Percentiles rank a stretch among this genome's conserved stretches.
Evolutionary conservation across 345 rosid genomes (phyloP).

Genomic region (Sonneratia caseolaris): DNA sequence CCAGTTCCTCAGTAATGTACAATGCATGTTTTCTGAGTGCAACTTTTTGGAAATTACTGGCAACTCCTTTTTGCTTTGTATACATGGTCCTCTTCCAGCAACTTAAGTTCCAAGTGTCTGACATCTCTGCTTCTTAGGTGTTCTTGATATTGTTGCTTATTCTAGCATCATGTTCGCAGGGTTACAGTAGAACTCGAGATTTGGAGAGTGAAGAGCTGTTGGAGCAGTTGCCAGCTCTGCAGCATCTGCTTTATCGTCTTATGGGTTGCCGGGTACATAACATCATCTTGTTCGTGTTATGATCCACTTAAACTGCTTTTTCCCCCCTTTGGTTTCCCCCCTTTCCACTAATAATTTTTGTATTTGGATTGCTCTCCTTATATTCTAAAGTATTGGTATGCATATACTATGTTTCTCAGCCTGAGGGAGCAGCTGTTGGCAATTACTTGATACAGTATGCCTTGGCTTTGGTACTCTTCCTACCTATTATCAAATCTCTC

Average conservation of each 20-base stretch:
- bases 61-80: neutral
- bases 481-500: neutral
- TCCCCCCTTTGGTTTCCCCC: too few species aligned
- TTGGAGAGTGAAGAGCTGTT: slow-evolving; percentile 72
- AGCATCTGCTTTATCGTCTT: slow-evolving; percentile 83
- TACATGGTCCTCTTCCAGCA: neutral
- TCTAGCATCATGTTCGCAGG: slow-evolving; percentile 35
- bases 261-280: slow-evolving; percentile 80
- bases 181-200: slow-evolving; percentile 85
- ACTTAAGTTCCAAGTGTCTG: neutral
- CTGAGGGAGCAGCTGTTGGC: slow-evolving; percentile 89
- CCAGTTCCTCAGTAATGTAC: too few species aligned
- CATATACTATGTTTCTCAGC: slow-evolving; percentile 39
- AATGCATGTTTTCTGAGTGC: neutral
- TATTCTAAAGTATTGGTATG: neutral
- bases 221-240: slow-evolving; percentile 88
- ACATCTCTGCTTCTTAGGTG: neutral
- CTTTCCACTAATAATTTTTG: neutral
- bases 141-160: neutral
- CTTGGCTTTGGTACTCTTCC: slow-evolving; percentile 62
- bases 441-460: slow-evolving; percentile 93
- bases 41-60: neutral
- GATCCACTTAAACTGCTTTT: neutral
- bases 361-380: neutral
- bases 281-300: slow-evolving; percentile 5